Evolutionary conservation across 371 early-diverging fungal species (phyloP).

Genomic region (Dentiscutata heterogama): DNA sequence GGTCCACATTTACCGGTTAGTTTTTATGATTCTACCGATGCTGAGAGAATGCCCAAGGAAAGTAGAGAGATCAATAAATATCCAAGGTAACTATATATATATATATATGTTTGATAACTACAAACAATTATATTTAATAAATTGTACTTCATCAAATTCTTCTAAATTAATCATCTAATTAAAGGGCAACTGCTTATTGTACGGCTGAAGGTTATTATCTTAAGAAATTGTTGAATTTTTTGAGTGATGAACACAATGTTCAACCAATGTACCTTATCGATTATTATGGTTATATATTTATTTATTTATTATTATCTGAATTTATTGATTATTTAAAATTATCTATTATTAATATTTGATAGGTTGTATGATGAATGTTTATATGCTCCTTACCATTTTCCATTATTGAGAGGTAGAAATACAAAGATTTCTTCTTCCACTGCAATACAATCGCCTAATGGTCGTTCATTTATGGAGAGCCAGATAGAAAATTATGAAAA

Average conservation of each 20-base stretch:
- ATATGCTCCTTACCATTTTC: slow-evolving; percentile 73
- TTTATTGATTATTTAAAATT: not conserved
- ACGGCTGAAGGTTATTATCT: slow-evolving; percentile 82
- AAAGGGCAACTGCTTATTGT: slow-evolving; percentile 91
- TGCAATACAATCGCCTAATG: slow-evolving; percentile 52
- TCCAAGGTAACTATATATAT: slow-evolving; percentile 33
- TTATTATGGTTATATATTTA: not conserved
- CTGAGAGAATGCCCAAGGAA: slow-evolving; percentile 34
- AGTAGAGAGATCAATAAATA: not conserved
- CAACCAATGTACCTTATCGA: slow-evolving; percentile 47
- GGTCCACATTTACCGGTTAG: slow-evolving; percentile 40
- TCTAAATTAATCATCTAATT: no score
- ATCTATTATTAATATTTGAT: not conserved
- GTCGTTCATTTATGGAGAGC: slow-evolving; percentile 54
- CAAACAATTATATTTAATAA: no score
- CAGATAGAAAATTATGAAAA: slow-evolving; percentile 60
- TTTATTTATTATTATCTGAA: not conserved
- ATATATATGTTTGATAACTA: no score
- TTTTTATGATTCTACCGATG: slow-evolving; percentile 46
- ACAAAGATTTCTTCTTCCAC: slow-evolving; percentile 49
- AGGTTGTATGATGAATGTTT: slow-evolving; percentile 72
- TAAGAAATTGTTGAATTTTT: slow-evolving; percentile 64
- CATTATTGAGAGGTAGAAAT: slow-evolving; percentile 56
- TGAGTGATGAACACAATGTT: slow-evolving; percentile 68
- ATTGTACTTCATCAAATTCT: no score